Conservation (phyloP, 768 basidiomycete genomes). For the Amanita rimosa region DNA sequence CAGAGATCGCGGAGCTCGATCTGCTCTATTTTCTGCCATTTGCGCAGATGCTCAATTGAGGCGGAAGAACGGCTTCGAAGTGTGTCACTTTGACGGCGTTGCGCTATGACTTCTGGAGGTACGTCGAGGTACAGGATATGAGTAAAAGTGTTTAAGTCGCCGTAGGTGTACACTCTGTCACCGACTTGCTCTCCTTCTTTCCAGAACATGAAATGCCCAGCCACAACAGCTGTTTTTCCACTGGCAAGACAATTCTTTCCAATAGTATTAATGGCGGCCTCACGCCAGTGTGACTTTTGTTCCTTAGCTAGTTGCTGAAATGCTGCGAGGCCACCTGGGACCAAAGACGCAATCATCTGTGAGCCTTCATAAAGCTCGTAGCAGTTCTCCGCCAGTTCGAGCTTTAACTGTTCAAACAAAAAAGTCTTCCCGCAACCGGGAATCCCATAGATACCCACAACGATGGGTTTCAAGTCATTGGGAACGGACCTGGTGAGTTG, state of each 20-base stretch:
- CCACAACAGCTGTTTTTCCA: slow-evolving; percentile 12
- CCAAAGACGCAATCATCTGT: slow-evolving; percentile 9
- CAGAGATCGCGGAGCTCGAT: slow-evolving; percentile 12
- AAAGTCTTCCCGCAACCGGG: slow-evolving; percentile 13
- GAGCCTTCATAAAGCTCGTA: slow-evolving; percentile 14
- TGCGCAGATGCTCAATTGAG: slow-evolving; percentile 11
- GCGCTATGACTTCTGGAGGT: slow-evolving; percentile 9
- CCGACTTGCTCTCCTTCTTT: slow-evolving; percentile 9
- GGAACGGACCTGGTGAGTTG: background rate
- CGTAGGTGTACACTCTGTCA: slow-evolving; percentile 10
- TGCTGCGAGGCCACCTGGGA: slow-evolving; percentile 13
- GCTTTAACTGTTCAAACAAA: slow-evolving; percentile 9
- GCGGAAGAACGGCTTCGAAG: slow-evolving; percentile 8
- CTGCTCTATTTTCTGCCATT: slow-evolving; percentile 12
- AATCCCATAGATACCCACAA: slow-evolving; percentile 14
- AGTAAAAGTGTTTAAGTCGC: slow-evolving; percentile 10
- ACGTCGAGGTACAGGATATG: slow-evolving; percentile 14
- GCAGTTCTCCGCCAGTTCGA: slow-evolving; percentile 8
- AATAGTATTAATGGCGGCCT: slow-evolving; percentile 11
- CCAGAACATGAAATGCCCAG: slow-evolving; percentile 15
- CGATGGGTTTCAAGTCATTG: slow-evolving; percentile 7
- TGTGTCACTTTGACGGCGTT: slow-evolving; percentile 10
- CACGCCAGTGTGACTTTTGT: slow-evolving; percentile 10
- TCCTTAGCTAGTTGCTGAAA: slow-evolving; percentile 11
- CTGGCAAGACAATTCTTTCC: slow-evolving; percentile 8